Conservation (phyloP, 495 filamentous ascomycete species). For the Neurospora sp. region DNA sequence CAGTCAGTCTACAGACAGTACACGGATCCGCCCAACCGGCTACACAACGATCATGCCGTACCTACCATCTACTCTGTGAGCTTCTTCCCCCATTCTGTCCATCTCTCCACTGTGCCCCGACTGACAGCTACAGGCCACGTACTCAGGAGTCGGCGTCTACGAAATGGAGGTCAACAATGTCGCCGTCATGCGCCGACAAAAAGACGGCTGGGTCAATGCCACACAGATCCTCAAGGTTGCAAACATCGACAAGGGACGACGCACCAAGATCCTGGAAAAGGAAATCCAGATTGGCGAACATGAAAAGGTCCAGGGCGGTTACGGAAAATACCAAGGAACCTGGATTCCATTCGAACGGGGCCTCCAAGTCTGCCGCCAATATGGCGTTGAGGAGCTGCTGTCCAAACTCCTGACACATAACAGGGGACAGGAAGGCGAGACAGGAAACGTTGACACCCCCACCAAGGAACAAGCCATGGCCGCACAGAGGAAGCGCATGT, state of each 20-base stretch:
- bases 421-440: slow-evolving; percentile 67
- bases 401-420: slow-evolving; percentile 81
- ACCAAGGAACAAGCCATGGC: slow-evolving; percentile 99
- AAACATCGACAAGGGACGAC: slow-evolving; percentile 89
- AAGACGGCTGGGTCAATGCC: slow-evolving; percentile 89
- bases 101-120: background rate
- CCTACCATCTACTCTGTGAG: slow-evolving; percentile 65
- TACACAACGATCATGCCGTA: slow-evolving; percentile 47
- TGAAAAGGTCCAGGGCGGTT: slow-evolving; percentile 97
- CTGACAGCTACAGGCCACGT: slow-evolving; percentile 58
- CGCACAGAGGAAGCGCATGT: slow-evolving; percentile 83
- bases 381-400: slow-evolving; percentile 82
- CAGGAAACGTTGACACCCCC: slow-evolving; percentile 65
- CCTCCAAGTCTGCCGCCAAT: slow-evolving; percentile 84
- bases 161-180: slow-evolving; percentile 93
- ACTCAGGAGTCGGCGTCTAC: slow-evolving; percentile 90
- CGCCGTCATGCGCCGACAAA: slow-evolving; percentile 86
- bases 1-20: slow-evolving; percentile 29
- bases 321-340: slow-evolving; percentile 97
- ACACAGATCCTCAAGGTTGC: slow-evolving; percentile 96
- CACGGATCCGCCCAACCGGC: slow-evolving; percentile 33
- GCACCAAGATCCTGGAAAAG: slow-evolving; percentile 95
- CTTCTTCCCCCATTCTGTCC: background rate
- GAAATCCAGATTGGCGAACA: slow-evolving; percentile 93
- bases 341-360: slow-evolving; percentile 92